Evolutionary conservation across 2,329 filamentous ascomycete species (phyloP).

Genomic region (Zymoseptoria tritici): DNA sequence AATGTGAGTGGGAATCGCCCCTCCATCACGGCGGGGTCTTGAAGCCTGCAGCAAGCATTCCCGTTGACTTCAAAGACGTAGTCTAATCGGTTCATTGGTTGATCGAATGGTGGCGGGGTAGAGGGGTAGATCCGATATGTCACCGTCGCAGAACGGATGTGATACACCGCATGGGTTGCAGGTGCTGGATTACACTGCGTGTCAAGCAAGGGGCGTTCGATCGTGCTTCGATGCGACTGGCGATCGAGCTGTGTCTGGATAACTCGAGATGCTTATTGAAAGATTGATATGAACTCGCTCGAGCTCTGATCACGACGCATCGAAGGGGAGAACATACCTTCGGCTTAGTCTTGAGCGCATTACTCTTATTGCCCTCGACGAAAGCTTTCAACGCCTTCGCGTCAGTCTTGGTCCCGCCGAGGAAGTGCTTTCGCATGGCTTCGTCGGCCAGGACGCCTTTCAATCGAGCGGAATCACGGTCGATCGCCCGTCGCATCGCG

Average conservation of each 20-base stretch:
- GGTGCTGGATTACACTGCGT: neutral
- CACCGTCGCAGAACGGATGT: neutral
- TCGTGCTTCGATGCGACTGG: neutral
- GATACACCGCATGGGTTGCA: neutral
- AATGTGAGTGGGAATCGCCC: neutral
- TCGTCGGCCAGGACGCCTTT: constrained; percentile 58
- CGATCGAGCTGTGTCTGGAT: no score
- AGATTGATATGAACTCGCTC: no score
- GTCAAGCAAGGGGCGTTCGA: neutral
- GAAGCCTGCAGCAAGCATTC: neutral
- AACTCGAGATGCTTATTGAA: neutral
- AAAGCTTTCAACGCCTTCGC: constrained; percentile 54
- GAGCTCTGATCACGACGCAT: neutral
- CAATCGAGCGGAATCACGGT: constrained; percentile 62
- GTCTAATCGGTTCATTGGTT: neutral
- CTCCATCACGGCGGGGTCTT: neutral
- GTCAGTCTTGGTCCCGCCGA: constrained; percentile 42
- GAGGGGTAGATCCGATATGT: neutral
- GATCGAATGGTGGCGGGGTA: neutral
- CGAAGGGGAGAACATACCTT: constrained; percentile 52
- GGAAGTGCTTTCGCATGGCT: constrained; percentile 56
- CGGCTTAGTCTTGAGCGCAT: constrained; percentile 75
- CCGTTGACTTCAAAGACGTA: neutral
- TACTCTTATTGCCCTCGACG: constrained; percentile 57
- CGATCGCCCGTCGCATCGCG: constrained; percentile 65